Percentiles rank a stretch among this genome's conserved stretches.
phyloP scores from a whole-genome alignment of 768 basidiomycete genomes.

The Cubamyces lactineus region DNA sequence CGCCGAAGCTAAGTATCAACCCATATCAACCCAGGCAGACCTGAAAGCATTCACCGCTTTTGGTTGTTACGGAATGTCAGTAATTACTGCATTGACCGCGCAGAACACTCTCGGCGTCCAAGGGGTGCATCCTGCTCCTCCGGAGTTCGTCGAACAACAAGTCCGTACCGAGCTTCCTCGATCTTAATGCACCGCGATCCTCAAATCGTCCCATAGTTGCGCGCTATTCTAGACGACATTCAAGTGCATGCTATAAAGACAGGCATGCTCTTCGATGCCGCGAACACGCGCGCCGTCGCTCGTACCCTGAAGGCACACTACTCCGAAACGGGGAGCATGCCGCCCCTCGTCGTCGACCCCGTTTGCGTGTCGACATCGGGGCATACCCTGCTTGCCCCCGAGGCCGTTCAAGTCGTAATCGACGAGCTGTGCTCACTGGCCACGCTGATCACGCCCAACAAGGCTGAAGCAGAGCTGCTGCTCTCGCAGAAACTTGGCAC shows the following conservation, averaged over 20 bases:
- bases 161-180: conserved; percentile 40
- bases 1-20: not conserved
- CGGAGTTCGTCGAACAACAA: conserved; percentile 76
- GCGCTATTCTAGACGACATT: conserved; percentile 72
- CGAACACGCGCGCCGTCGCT: conserved; percentile 55
- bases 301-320: conserved; percentile 51
- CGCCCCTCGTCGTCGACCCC: conserved; percentile 81
- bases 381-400: conserved; percentile 69
- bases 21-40: conserved; percentile 61
- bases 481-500: conserved; percentile 42
- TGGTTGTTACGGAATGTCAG: conserved; percentile 79
- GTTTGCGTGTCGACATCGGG: conserved; percentile 93
- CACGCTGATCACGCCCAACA: conserved; percentile 83
- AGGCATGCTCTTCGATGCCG: conserved; percentile 81
- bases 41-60: conserved; percentile 82
- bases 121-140: conserved; percentile 66
- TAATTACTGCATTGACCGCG: conserved; percentile 83
- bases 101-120: conserved; percentile 90
- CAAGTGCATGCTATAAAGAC: conserved; percentile 78
- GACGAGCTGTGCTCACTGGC: conserved; percentile 71
- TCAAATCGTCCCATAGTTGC: conserved; percentile 50
- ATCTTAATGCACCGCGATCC: not conserved
- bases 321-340: conserved; percentile 30
- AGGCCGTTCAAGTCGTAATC: conserved; percentile 64
- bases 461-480: conserved; percentile 74